Conservation (phyloP, 108 stramenopile species). For the Nitzschia sp. region DNA sequence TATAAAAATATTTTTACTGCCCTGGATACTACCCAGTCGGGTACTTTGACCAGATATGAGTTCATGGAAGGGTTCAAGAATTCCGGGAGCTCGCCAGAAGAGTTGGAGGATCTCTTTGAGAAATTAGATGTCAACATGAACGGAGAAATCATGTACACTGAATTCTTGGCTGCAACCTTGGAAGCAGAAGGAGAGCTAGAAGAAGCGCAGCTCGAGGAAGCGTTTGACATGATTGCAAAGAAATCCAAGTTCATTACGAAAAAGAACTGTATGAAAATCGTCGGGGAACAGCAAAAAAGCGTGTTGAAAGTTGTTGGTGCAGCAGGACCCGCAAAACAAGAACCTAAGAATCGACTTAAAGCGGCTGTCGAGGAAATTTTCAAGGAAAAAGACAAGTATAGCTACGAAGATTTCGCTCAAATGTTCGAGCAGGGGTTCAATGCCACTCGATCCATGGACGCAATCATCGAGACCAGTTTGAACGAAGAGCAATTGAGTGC, state of each 20-base stretch:
- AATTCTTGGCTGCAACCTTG: slow-evolving; percentile 73
- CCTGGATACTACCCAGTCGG: slow-evolving; percentile 48
- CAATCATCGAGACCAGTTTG: slow-evolving; percentile 35
- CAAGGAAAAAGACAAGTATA: slow-evolving; percentile 23
- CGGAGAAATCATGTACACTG: slow-evolving; percentile 66
- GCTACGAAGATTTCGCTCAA: slow-evolving; percentile 34
- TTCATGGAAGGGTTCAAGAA: slow-evolving; percentile 66
- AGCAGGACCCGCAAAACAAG: slow-evolving; percentile 14
- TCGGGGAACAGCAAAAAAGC: slow-evolving; percentile 21
- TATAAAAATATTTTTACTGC: slow-evolving; percentile 51
- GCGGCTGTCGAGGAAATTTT: slow-evolving; percentile 22
- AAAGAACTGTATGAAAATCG: slow-evolving; percentile 27
- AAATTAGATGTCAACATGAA: slow-evolving; percentile 59
- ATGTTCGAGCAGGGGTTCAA: slow-evolving; percentile 43
- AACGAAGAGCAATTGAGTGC: slow-evolving; percentile 36
- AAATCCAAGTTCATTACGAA: slow-evolving; percentile 45
- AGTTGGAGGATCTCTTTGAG: slow-evolving; percentile 55
- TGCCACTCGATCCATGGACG: slow-evolving; percentile 23
- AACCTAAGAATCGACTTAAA: slow-evolving; percentile 3
- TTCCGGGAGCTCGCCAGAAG: slow-evolving; percentile 45
- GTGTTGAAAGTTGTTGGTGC: slow-evolving; percentile 4
- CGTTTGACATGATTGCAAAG: slow-evolving; percentile 84
- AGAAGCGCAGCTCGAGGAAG: slow-evolving; percentile 68
- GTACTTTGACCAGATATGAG: slow-evolving; percentile 64
- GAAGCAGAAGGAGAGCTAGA: slow-evolving; percentile 56